Evolutionary conservation across 2,329 filamentous ascomycete genomes (phyloP).

Genomic region (Trichoderma koningiopsis): DNA sequence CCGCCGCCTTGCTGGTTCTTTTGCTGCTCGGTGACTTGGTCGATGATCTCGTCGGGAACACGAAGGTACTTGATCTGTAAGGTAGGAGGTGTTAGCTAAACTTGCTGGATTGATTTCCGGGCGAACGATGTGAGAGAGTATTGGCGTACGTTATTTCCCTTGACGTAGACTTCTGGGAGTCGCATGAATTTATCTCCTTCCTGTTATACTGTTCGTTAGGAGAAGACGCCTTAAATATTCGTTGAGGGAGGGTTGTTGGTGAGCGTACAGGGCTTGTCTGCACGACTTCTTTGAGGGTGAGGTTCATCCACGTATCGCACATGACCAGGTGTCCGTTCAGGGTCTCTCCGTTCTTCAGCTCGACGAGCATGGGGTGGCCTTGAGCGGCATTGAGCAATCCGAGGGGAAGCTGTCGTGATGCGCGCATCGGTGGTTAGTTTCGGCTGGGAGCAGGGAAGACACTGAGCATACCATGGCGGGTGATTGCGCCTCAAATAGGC

Average conservation of each 20-base stretch:
- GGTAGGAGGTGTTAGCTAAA: background rate
- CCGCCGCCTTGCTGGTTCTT: conserved; percentile 63
- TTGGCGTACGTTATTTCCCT: conserved; percentile 86
- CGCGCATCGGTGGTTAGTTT: conserved; percentile 33
- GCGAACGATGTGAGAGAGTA: no score
- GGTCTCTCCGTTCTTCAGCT: conserved; percentile 96
- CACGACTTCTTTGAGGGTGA: conserved; percentile 94
- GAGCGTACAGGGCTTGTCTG: conserved; percentile 78
- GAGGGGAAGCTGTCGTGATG: conserved; percentile 59
- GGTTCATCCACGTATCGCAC: conserved; percentile 99
- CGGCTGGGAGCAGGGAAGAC: conserved; percentile 1
- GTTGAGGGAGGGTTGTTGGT: background rate
- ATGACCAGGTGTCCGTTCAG: conserved; percentile 94
- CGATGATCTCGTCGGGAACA: conserved; percentile 95
- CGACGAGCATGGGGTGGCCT: conserved; percentile 96
- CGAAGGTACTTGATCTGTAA: conserved; percentile 96
- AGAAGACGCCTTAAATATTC: background rate
- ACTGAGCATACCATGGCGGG: conserved; percentile 21
- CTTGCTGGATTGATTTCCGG: background rate
- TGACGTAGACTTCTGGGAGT: conserved; percentile 91
- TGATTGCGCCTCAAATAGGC: conserved; percentile 15
- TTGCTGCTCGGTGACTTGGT: conserved; percentile 90
- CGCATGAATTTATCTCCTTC: conserved; percentile 94
- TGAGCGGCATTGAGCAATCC: conserved; percentile 93
- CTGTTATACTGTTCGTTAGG: conserved; percentile 33